Conservation (phyloP, 2,329 filamentous ascomycete species). For the Metarhizium anisopliae region DNA sequence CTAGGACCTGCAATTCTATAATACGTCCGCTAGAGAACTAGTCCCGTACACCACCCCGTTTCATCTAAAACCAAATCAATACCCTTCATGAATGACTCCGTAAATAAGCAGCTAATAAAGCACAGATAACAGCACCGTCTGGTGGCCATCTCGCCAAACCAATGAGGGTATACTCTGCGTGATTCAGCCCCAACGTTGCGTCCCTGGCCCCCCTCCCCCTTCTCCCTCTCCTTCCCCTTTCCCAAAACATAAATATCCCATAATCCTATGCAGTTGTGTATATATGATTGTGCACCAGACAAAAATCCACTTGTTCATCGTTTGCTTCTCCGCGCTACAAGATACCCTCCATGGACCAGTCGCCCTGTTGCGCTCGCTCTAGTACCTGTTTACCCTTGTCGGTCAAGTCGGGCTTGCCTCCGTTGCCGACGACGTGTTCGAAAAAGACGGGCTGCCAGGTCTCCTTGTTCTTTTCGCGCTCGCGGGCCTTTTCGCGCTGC, state of each 20-base stretch:
- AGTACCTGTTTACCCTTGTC: slow-evolving; percentile 43
- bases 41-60: neutral
- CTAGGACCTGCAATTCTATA: neutral
- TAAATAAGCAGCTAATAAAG: neutral
- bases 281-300: neutral
- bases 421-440: slow-evolving; percentile 46
- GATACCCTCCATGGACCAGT: slow-evolving; percentile 42
- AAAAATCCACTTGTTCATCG: too few species aligned
- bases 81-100: neutral
- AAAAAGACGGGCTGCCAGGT: slow-evolving; percentile 89
- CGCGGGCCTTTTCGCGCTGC: slow-evolving; percentile 75
- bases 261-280: neutral
- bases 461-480: slow-evolving; percentile 60
- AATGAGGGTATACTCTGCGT: neutral
- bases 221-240: too few species aligned
- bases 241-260: neutral
- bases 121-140: neutral
- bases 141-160: neutral
- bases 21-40: neutral
- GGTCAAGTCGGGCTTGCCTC: slow-evolving; percentile 45
- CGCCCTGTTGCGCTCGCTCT: slow-evolving; percentile 41
- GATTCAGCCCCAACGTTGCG: neutral
- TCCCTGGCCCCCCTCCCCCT: too few species aligned
- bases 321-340: slow-evolving; percentile 15
- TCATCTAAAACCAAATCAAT: neutral